Conservation (phyloP, 495 filamentous ascomycete genomes). For the Mycothermus thermophilus region DNA sequence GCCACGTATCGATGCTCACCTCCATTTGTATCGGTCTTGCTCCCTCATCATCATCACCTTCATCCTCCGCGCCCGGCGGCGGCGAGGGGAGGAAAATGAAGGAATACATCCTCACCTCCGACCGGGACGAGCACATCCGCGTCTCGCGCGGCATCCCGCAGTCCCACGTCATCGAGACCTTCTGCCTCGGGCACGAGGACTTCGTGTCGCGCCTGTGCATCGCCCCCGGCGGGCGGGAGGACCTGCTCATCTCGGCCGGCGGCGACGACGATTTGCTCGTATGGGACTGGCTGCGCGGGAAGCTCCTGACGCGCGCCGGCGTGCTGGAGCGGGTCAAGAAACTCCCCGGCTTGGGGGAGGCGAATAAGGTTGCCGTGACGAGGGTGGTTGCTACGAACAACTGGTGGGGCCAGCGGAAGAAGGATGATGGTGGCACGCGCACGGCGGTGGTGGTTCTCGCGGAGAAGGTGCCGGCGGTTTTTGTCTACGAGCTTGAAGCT, state of each 20-base stretch:
- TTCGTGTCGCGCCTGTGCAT: constrained; percentile 68
- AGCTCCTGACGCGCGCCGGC: constrained; percentile 38
- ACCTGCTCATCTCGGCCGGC: constrained; percentile 67
- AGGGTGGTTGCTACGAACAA: constrained; percentile 30
- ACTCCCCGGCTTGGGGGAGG: constrained; percentile 14
- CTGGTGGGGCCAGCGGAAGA: too few species aligned
- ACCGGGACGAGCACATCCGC: constrained; percentile 95
- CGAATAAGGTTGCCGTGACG: constrained; percentile 38
- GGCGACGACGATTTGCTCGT: constrained; percentile 64
- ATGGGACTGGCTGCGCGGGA: constrained; percentile 63
- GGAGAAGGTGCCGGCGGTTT: neutral
- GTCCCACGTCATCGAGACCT: constrained; percentile 74
- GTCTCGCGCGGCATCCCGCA: constrained; percentile 74
- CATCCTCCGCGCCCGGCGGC: too few species aligned
- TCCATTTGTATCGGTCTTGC: constrained; percentile 51
- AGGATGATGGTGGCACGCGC: constrained; percentile 4
- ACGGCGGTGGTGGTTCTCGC: constrained; percentile 32
- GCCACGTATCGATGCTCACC: constrained; percentile 88
- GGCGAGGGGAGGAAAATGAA: constrained; percentile 16
- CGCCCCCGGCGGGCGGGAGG: constrained; percentile 32
- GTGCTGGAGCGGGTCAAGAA: constrained; percentile 29
- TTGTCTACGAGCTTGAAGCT: neutral
- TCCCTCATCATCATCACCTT: too few species aligned
- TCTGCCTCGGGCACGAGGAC: constrained; percentile 71
- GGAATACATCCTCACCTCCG: constrained; percentile 71